Evolutionary conservation across 345 rosid genomes (phyloP), one percentile per base, ranked within the genome.

Genomic region (Citrus reticulata): DNA sequence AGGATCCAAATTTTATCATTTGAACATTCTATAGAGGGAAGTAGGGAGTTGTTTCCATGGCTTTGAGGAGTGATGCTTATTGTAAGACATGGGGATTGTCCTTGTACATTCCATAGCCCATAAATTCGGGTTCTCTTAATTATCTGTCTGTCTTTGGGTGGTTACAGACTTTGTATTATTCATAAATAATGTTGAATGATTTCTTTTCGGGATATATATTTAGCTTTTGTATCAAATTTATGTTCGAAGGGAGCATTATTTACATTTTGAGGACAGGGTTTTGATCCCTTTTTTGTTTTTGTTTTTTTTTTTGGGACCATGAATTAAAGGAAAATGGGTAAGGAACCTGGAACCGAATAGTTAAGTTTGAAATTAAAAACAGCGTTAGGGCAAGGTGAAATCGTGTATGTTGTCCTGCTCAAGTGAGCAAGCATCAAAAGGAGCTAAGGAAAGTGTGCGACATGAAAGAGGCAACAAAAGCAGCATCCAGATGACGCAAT

Each of bases 141-240:
- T 80, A 42, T 79, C 76, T 78, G 81, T 79, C 76, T 78, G 81
- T 82, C 83, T 77, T 81, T 77, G 81, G 84, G 85, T 81, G 81
- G 73, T 81, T 78, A 81, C 84, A 67, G 65, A 77, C 85, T 83
- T 74, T 76, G 84, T 81, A 84, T 80, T 83, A 79, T 83, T 68
- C 68, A 77, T 83, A 83, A 84, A 87, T 89, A 84, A 89, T 84
- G 86, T 81, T 84, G 89, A 84, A 81, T 81, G 82, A 77, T 84
- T 87, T 87, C 84, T 77, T 83, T 76, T 11, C 39, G 55, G 82
- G 82, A 78, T 70, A 73, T 78, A 55, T 76, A 55, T 49, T 49
- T 66, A 60, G 82, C 72, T 77, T 78, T 66, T 37, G 74, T 65
- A 68, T 25, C 2, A 29, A 55, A 55, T 24, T 35, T 34, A 42